Evolutionary conservation across 2,329 filamentous ascomycete species (phyloP), one percentile per base, ranked within the genome.

Genomic region (Thyridium curvatum): DNA sequence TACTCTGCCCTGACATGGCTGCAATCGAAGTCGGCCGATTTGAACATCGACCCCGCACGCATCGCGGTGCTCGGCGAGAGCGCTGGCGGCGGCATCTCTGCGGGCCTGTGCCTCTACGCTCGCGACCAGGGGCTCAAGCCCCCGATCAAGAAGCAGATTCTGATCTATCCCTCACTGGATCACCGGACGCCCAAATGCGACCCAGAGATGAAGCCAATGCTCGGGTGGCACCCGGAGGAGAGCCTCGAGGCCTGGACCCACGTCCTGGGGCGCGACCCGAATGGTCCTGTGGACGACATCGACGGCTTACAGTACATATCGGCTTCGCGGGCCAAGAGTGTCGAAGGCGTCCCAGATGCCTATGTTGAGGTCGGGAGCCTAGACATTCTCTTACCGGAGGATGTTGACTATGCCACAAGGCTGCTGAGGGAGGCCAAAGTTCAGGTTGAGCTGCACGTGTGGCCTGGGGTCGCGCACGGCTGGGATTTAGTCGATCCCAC

Each of bases 381-480:
- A 31, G 64, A 68, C 34, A 26, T 68, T 12, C 69, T 68, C 41
- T 32, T 49, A 10, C 54, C 54, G 7, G 64, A 66, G 45, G 40
- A 41, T 13, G 12, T 58, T 1, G 46, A 46, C 33, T 66, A 55
- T 44, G 62, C 50, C 12, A 37, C 35, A n/a, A 47, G 56, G 30
- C 50, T 68, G n/a, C 47, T 46, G 9, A 43, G 10, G 21, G 21
- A 50, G 40, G 60, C 51, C 7, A 53, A 54, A 2, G 47, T 64
- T 3, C 49, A 58, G 18, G 55, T 64, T 2, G 65, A 68, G 46
- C 50, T 66, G 7, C 64, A 66, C 37, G 29, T 67, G 31, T 68
- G 65, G 43, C 52, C 55, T 1, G 66, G 64, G 2, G 38, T 68
- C 18, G 59, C 60, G 3, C 65, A 69, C 44, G 60, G 51, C 0